Evolutionary conservation across 352 stramenopile genomes (phyloP), one percentile per base, ranked within the genome.

Genomic region (Pythium aphanidermatum): DNA sequence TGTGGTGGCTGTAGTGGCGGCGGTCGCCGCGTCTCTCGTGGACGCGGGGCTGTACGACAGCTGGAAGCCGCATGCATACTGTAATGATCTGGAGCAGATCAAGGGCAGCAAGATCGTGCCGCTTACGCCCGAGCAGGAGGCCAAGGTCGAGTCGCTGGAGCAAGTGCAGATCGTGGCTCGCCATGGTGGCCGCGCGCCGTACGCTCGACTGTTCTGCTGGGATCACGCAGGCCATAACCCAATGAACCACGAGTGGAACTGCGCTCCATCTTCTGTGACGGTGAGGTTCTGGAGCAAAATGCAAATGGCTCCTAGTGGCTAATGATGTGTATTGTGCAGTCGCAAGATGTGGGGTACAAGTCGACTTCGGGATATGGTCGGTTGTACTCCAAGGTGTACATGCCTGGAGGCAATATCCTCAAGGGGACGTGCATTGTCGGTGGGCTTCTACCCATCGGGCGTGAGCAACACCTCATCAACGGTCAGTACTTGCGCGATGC

Each of bases 91-190:
- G 23, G 59, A 75, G 14, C 47, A 55, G 57, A 90, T 91, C 51
- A 73, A 72, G 17, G 56, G 57, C 19, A 58, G 71, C 27, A 64
- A 62, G 30, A 87, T 93, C 50, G 51, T 56, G 35, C 74, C 78
- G 27, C 55, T 93, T 34, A 73, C 60, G n/a, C 25, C 60, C 6
- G 61, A 83, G 40, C 78, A 90, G 48, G 46, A 62, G 35, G 54
- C 58, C 20, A 61, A 56, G n/a, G 71, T 93, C 6, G 68, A 72
- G 44, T 88, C 71, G n/a, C 60, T 93, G 23, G 70, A 85, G 51
- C 76, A 91, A 63, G 78, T 90, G 39, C 81, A 93, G 63, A 52
- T 93, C 21, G 70, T 93, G n/a, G 68, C 77, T 16, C 76, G 82
- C 8, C 82, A 93, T 38, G 82, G 82, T 9, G 78, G 70, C 4